Evolutionary conservation across 1,139 yeast species (phyloP), one percentile per base, ranked within the genome.

Genomic region (Zhuliangozyma blackwelliae): DNA sequence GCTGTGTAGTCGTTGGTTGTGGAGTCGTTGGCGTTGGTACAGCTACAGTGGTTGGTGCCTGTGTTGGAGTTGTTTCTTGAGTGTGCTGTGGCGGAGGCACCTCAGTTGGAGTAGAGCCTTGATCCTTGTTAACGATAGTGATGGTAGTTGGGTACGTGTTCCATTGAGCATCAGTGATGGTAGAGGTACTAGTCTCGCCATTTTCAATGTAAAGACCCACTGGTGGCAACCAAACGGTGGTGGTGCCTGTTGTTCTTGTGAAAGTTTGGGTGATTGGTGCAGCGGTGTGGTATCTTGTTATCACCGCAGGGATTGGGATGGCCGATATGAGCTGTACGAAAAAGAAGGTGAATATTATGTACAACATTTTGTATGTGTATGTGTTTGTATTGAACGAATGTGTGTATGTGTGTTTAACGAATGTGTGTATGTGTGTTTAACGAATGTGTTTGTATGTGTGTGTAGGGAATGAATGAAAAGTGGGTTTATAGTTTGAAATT

Each of bases 261-360:
- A 71, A 63, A 1, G 79, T 73, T 11, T 68, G 65, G 2, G 83
- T 78, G 22, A 77, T 77, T 2, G 77, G 61, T 1, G 62, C 68
- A n/a, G 87, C 88, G 22, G 86, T 79, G 50, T 77, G 82, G 32
- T 65, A 61, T 51, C 84, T 69, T 9, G 89, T 82, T 39, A 82
- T 66, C 21, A 77, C 49, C 30, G 55, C 61, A 26, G 62, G 71
- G 27, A 57, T 45, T 5, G 75, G 74, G 19, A 62, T 57, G 9
- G 72, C 65, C 7, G 45, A 19, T 8, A 54, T 54, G 23, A 55
- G 36, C 29, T 57, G 57, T 5, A 55, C 22, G 5, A 51, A 44
- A 40, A 53, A 43, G 32, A 57, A 49, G 39, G 52, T 47, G 38
- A 55, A 28, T 37, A 43, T 29, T 32, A 37, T 37, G 19, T 34